Base-by-base conservation (phyloP, 352 stramenopile genomes). In the Globisporangium cystogenes region DNA sequence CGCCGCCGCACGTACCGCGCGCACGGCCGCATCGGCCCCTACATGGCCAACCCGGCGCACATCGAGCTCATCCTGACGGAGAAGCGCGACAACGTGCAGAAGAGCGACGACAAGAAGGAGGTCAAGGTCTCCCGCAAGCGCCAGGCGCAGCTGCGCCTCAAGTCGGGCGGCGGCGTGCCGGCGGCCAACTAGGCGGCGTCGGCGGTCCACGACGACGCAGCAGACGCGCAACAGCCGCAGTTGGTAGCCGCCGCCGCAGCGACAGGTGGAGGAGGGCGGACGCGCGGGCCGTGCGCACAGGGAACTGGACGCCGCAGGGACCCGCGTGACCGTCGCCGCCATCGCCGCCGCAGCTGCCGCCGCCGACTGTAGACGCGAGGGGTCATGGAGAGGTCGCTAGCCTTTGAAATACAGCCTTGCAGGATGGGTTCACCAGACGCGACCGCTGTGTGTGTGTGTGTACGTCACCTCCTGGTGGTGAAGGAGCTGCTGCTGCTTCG, bases 51-150 rank as follows among this genome's bases (percentile, higher is more conserved):
- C 82, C 97, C 97, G 53, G 96, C 96, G 41, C 97, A 99, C 87
- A 98, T 99, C 74, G 97, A 99, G 91, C 83, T 99, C 23, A 98
- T 99, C 76, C 81, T 99, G 51, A 97, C 90, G 51, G 96, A 99
- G 80, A 97, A 98, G 77, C 68, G 76, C 53, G 88, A 97, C 57
- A 93, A 96, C 65, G 93, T 98, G 62, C 83, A 77, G 64, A 96
- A 97, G 81, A 88, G 81, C 52, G 86, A 90, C 47, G 89, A 98
- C 68, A 59, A 53, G 51, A 90, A 93, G 77, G 70, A 73, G 49
- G 61, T 71, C 64, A 92, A 92, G 77, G 72, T 95, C 57, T 81
- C 82, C 44, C 85, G 85, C 80, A 95, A 95, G 75, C 85, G 85
- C 69, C 81, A 92, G 70, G 85, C 85, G 55, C 81, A 92, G 76